These are phyloP conservation scores for Beauveria bassiana DNA, from an alignment of 2,329 filamentous ascomycete species.

Conservation along the genomic window DNA sequence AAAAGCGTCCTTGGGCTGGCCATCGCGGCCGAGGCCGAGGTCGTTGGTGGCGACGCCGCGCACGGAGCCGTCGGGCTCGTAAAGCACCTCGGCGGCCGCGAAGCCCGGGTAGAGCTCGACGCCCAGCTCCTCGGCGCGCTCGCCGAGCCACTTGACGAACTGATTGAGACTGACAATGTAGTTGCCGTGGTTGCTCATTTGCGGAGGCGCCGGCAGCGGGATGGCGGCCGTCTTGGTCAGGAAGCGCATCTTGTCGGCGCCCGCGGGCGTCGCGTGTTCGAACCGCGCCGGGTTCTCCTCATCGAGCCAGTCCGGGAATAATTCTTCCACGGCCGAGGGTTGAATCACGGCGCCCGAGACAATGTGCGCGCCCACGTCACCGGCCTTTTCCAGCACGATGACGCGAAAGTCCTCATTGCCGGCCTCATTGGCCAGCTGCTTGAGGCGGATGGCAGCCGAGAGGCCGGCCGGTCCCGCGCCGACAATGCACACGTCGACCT, in stretches of 20 bases:
- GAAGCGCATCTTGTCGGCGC: conserved; percentile 84
- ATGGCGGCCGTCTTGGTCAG: conserved; percentile 73
- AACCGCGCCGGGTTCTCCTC: conserved; percentile 85
- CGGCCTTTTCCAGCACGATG: conserved; percentile 86
- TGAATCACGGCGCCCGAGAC: conserved; percentile 94
- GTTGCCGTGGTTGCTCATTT: conserved; percentile 98
- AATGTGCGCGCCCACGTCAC: conserved; percentile 90
- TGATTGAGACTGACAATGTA: conserved; percentile 96
- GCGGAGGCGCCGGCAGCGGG: conserved; percentile 79
- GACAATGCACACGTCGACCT: conserved; percentile 95
- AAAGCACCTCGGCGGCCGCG: conserved; percentile 86
- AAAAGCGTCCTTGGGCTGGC: conserved; percentile 81
- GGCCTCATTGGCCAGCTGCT: conserved; percentile 89
- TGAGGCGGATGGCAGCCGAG: conserved; percentile 85
- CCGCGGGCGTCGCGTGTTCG: conserved; percentile 77
- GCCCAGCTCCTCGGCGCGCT: conserved; percentile 90
- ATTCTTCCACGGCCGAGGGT: conserved; percentile 77
- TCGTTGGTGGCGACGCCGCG: conserved; percentile 95
- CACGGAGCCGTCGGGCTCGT: conserved; percentile 78
- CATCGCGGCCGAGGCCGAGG: conserved; percentile 72
- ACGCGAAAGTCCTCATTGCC: conserved; percentile 96
- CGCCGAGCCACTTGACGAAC: conserved; percentile 90
- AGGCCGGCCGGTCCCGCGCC: conserved; percentile 93
- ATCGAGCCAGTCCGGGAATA: conserved; percentile 88
- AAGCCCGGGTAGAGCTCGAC: conserved; percentile 97